phyloP scores from a whole-genome alignment of 495 filamentous ascomycete species.

The Schizothecium vesticola region DNA sequence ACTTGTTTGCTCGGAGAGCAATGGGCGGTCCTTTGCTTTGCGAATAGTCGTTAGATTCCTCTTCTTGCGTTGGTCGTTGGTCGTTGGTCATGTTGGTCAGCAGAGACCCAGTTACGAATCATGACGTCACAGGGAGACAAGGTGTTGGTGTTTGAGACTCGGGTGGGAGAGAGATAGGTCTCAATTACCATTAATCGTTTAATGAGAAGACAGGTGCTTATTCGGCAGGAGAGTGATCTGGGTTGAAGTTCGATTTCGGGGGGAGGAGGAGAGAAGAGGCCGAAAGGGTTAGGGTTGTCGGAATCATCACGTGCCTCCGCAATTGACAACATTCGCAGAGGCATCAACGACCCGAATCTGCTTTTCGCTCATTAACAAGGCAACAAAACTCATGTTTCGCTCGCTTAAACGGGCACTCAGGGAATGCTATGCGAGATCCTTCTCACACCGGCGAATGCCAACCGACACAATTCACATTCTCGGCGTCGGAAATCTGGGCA shows the following conservation, averaged over 20 bases:
- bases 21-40: not conserved
- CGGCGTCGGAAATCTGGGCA: conserved; percentile 53
- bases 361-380: not conserved
- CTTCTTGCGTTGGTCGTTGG: not conserved
- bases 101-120: not conserved
- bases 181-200: not conserved
- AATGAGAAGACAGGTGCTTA: not conserved
- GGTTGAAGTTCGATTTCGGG: not conserved
- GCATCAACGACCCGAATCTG: not conserved
- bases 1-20: not conserved
- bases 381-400: not conserved
- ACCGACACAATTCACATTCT: not conserved
- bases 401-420: not conserved
- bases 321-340: not conserved
- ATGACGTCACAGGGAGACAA: not conserved
- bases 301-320: not conserved
- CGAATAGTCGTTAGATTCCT: not conserved
- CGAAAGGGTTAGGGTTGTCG: not conserved
- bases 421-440: too few species aligned
- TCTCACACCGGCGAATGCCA: not conserved
- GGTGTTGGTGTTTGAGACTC: not conserved
- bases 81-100: not conserved
- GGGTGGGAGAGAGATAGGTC: not conserved
- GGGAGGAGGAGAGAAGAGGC: not conserved
- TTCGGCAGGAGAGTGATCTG: not conserved